Percentiles rank a stretch among this genome's conserved stretches.
phyloP scores from a whole-genome alignment of 768 basidiomycete species.

The Kwoniella heveanensis region DNA sequence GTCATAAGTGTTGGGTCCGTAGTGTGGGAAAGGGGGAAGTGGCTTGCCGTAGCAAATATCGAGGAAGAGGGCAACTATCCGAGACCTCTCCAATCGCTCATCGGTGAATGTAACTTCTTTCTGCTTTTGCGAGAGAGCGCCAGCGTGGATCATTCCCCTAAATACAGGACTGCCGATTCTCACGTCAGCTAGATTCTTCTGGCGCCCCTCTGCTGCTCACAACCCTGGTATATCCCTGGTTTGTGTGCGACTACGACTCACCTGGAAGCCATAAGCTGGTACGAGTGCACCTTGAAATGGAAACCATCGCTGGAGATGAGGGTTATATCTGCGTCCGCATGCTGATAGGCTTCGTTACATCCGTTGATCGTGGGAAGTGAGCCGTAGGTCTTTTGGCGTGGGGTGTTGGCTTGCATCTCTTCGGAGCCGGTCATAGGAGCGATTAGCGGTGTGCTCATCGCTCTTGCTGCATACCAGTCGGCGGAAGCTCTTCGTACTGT shows the following conservation, averaged over 20 bases:
- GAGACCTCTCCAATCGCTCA: not conserved
- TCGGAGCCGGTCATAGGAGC: no score
- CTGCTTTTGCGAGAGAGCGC: not conserved
- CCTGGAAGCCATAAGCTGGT: conserved; percentile 7
- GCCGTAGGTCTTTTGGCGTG: no score
- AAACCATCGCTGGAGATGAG: conserved; percentile 14
- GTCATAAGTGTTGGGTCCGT: not conserved
- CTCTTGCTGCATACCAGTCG: no score
- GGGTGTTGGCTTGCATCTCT: no score
- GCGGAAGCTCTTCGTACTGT: no score
- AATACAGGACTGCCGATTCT: no score
- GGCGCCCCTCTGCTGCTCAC: not conserved
- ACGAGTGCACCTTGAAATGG: conserved; percentile 17
- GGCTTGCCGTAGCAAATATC: not conserved
- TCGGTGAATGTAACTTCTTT: not conserved
- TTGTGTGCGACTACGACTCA: no score
- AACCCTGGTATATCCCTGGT: not conserved
- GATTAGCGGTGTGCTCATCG: no score
- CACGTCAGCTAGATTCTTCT: not conserved
- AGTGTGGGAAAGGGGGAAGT: not conserved
- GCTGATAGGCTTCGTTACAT: conserved; percentile 6
- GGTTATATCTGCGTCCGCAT: conserved; percentile 1
- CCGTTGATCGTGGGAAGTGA: not conserved
- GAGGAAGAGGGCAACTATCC: not conserved
- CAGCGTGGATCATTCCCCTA: not conserved